Base-by-base conservation (phyloP, 2,329 filamentous ascomycete species). In the Fusarium equiseti region DNA sequence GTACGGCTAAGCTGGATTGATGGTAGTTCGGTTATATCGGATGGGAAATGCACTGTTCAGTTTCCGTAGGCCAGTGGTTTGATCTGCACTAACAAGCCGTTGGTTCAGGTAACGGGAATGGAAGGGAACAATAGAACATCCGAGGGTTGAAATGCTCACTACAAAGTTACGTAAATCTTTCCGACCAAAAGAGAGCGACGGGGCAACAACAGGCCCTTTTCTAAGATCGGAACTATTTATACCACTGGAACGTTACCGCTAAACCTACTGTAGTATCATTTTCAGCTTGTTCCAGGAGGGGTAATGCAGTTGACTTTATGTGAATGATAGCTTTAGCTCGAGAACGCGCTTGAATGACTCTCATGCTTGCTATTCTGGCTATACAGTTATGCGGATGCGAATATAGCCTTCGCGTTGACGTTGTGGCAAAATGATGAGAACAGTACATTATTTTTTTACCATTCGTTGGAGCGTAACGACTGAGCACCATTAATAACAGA, bases 261-360 rank as follows among this genome's bases (percentile, higher is more conserved):
- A 0, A n/a, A 38, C 18, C 35, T 38, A 3, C 4, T 11, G 10
- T 38, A 38, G 3, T n/a, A n/a, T 38, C 18, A 6, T n/a, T 4
- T 11, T 2, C 35, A n/a, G 9, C 3, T 38, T 0, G 11, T 9
- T 38, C 18, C 18, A 2, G 3, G 10, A 4, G 5, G 10, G 5
- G 10, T 3, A 2, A 2, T 38, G 10, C 18, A n/a, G 10, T 38
- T 38, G 6, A 2, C 10, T 4, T n/a, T 4, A n/a, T 7, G 3
- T 38, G 18, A 38, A n/a, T 10, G 12, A n/a, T 38, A 12, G 6
- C 6, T 38, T n/a, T 38, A n/a, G 9, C 35, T 1, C 6, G 3
- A 38, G 10, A 38, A 38, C 18, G 7, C 10, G n/a, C 3, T 2
- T 12, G 6, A 38, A 9, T 13, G 6, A n/a, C 35, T n/a, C 18